A percentile compares a stretch with the other conserved stretches of the same genome.
These are phyloP conservation scores for Gigaspora rosea DNA, from an alignment of 192 early-diverging fungal species.

Conservation along the genomic window DNA sequence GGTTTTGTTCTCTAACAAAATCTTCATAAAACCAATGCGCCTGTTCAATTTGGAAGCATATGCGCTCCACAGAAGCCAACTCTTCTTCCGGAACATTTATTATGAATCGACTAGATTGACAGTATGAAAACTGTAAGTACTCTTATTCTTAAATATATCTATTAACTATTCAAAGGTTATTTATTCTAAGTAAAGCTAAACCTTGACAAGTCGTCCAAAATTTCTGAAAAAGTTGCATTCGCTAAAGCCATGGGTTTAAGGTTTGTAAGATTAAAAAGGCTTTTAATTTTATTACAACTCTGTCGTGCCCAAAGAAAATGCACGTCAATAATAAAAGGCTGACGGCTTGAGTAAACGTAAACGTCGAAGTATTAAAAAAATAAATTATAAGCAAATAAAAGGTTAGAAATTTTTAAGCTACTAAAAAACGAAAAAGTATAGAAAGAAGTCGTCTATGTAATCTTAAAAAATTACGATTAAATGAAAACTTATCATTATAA, in stretches of 20 bases:
- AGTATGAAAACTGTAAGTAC: constrained; percentile 4
- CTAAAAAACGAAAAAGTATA: no score
- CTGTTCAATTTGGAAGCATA: constrained; percentile 98
- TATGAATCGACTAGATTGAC: constrained; percentile 81
- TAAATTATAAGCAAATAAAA: no score
- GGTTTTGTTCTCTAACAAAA: constrained; percentile 88
- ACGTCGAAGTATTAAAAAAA: no score
- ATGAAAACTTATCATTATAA: no score
- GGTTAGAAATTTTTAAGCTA: no score
- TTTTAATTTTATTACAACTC: no score
- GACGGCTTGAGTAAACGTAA: no score
- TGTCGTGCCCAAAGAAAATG: no score
- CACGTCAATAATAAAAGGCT: no score
- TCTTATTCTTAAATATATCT: constrained; percentile 4
- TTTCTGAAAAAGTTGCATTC: constrained; percentile 73
- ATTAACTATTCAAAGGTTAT: background rate
- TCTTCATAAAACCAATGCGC: constrained; percentile 99
- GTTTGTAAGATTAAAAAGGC: no score
- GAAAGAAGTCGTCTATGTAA: no score
- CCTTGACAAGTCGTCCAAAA: constrained; percentile 89
- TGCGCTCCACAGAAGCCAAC: constrained; percentile 88
- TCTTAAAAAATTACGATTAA: no score
- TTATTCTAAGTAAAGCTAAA: constrained; percentile 27
- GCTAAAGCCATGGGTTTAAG: constrained; percentile 48
- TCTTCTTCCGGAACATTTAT: constrained; percentile 98